phyloP scores from a whole-genome alignment of 2,329 filamentous ascomycete genomes.

The Clarireedia homoeocarpa region DNA sequence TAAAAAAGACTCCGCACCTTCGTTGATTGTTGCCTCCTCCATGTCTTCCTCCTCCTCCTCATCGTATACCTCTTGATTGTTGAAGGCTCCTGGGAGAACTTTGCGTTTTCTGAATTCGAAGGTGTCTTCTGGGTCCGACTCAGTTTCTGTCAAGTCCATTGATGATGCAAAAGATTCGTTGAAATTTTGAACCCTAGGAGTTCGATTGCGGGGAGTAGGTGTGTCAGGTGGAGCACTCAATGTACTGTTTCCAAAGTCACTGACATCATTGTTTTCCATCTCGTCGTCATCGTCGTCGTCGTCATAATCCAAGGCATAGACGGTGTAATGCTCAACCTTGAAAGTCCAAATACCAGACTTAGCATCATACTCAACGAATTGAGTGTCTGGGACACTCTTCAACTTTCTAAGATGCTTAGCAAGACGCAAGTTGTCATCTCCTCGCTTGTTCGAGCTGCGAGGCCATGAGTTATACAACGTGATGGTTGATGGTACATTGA shows the following conservation, averaged over 20 bases:
- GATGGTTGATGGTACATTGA: constrained; percentile 87
- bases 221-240: constrained; percentile 36
- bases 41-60: constrained; percentile 47
- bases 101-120: constrained; percentile 28
- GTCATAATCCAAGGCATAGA: constrained; percentile 76
- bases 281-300: constrained; percentile 66
- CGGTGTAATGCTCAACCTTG: constrained; percentile 92
- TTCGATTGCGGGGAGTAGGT: constrained; percentile 35
- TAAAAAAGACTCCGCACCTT: constrained; percentile 73
- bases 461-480: constrained; percentile 92
- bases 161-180: constrained; percentile 30
- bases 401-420: constrained; percentile 79
- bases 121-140: constrained; percentile 30
- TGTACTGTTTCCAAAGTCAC: constrained; percentile 41
- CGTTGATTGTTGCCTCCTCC: constrained; percentile 34
- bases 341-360: constrained; percentile 86
- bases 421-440: constrained; percentile 57
- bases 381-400: constrained; percentile 69
- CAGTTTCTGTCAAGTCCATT: constrained; percentile 30
- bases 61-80: constrained; percentile 48
- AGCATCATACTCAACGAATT: constrained; percentile 72
- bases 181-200: constrained; percentile 16
- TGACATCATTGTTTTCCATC: constrained; percentile 40
- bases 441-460: constrained; percentile 55
- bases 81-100: constrained; percentile 73